Conservation (phyloP, 192 early-diverging fungal species). For the Allomyces macrogynus region DNA sequence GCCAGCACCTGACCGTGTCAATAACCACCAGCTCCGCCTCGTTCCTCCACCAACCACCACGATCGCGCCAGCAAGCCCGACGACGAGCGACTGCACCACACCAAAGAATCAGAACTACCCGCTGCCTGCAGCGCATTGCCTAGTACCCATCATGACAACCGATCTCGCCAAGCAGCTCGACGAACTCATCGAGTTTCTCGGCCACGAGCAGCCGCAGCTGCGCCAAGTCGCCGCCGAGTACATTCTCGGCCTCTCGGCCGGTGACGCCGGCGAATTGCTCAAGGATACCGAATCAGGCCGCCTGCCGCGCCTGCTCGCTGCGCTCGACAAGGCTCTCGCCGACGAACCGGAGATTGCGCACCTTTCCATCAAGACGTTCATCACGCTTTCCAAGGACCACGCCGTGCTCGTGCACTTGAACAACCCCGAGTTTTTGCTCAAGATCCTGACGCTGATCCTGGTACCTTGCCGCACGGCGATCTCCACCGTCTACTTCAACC, state of each 20-base stretch:
- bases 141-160: not conserved
- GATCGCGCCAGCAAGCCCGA: no score
- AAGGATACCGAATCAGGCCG: slow-evolving; percentile 29
- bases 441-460: slow-evolving; percentile 46
- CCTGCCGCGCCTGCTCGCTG: slow-evolving; percentile 40
- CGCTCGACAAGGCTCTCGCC: slow-evolving; percentile 50
- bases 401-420: slow-evolving; percentile 39
- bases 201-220: slow-evolving; percentile 18
- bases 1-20: no score
- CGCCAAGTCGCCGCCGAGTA: slow-evolving; percentile 61
- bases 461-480: slow-evolving; percentile 15
- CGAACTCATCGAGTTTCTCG: not conserved
- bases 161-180: not conserved
- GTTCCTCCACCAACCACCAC: no score
- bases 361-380: slow-evolving; percentile 55
- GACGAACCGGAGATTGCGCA: slow-evolving; percentile 38
- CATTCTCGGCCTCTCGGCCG: slow-evolving; percentile 47
- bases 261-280: slow-evolving; percentile 38
- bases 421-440: slow-evolving; percentile 45
- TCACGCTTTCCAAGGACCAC: slow-evolving; percentile 61
- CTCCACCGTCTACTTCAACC: slow-evolving; percentile 1
- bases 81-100: no score
- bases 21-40: no score
- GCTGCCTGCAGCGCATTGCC: no score
- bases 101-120: no score